These are phyloP conservation scores for Colletotrichum melonis DNA, from an alignment of 2,329 filamentous ascomycete species.

Conservation along the genomic window DNA sequence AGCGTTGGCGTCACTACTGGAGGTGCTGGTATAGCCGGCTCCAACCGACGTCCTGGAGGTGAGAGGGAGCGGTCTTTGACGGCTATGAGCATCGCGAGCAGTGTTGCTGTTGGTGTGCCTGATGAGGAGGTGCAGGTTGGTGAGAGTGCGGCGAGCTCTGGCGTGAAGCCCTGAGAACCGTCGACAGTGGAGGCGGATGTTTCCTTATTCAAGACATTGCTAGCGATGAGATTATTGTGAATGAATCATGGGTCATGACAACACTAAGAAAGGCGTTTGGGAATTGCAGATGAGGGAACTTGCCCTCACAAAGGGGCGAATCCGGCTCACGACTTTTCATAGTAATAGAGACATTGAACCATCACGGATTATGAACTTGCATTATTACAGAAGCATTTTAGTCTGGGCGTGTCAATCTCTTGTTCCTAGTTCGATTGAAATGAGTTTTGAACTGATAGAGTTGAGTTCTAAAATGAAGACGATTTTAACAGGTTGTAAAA, in stretches of 20 bases:
- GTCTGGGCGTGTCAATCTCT: no score
- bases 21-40: slow-evolving; percentile 58
- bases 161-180: slow-evolving; percentile 38
- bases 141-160: slow-evolving; percentile 69
- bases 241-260: slow-evolving; percentile 21
- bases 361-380: background rate
- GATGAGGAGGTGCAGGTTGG: slow-evolving; percentile 71
- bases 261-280: slow-evolving; percentile 20
- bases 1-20: slow-evolving; percentile 37
- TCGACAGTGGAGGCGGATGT: background rate
- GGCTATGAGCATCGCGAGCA: slow-evolving; percentile 55
- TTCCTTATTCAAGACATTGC: background rate
- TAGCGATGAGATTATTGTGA: background rate
- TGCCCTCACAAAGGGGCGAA: background rate
- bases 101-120: slow-evolving; percentile 64
- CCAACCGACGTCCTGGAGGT: slow-evolving; percentile 50
- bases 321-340: background rate
- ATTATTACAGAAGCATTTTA: background rate
- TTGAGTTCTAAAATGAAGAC: no score
- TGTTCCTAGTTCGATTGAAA: no score
- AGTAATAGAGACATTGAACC: slow-evolving; percentile 12
- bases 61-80: slow-evolving; percentile 57
- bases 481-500: no score
- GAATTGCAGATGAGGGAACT: background rate
- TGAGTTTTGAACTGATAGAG: no score